Evolutionary conservation across 768 basidiomycete species (phyloP).

Genomic region (Aureoboletus auriporus): DNA sequence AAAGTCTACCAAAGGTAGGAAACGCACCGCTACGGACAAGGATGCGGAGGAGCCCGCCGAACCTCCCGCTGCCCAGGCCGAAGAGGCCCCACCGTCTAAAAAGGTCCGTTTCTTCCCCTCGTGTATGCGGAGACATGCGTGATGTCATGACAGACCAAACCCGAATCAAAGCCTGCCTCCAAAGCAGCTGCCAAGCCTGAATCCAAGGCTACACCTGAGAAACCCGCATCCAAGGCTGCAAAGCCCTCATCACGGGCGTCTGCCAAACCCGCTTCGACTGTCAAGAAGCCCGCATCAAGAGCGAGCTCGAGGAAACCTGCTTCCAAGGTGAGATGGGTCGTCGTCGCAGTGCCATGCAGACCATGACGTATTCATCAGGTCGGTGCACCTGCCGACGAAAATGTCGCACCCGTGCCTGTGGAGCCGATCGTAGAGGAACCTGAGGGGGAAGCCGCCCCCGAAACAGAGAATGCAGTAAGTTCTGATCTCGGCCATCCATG

Average conservation of each 20-base stretch:
- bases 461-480: constrained; percentile 32
- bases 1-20: constrained; percentile 49
- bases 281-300: constrained; percentile 52
- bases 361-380: constrained; percentile 17
- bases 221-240: constrained; percentile 39
- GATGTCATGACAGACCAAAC: constrained; percentile 35
- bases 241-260: constrained; percentile 39
- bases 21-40: constrained; percentile 44
- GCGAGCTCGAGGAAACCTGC: constrained; percentile 60
- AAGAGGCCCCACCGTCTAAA: constrained; percentile 55
- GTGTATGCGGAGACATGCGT: background rate
- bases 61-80: constrained; percentile 35
- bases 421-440: constrained; percentile 56
- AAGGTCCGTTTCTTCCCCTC: constrained; percentile 41
- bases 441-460: constrained; percentile 41
- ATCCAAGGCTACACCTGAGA: constrained; percentile 33
- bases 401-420: constrained; percentile 35
- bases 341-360: background rate
- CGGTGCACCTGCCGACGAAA: constrained; percentile 35
- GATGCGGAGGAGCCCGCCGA: constrained; percentile 34
- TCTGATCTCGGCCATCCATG: background rate
- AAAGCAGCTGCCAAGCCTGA: constrained; percentile 30
- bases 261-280: constrained; percentile 42
- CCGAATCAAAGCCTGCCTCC: constrained; percentile 31
- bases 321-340: constrained; percentile 45